phyloP scores from a whole-genome alignment of 176 grass and related monocot genomes.

The Guadua angustifolia region DNA sequence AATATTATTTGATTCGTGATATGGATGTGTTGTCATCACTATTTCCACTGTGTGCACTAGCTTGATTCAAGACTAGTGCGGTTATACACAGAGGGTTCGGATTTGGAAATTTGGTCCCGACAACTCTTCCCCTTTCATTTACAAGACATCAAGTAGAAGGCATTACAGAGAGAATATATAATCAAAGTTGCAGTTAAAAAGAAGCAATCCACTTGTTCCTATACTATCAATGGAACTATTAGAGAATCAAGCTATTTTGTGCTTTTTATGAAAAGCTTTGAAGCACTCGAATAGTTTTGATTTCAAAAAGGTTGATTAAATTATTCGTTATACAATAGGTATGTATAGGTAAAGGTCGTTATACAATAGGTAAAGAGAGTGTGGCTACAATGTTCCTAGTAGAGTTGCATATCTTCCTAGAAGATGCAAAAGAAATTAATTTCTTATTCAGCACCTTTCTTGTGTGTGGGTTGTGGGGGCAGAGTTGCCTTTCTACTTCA shows the following conservation, averaged over 20 bases:
- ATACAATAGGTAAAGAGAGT: not conserved
- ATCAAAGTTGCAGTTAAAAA: not conserved
- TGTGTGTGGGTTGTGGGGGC: not conserved
- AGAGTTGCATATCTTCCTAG: not conserved
- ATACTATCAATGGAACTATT: not conserved
- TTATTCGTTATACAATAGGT: not conserved
- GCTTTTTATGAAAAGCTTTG: not conserved
- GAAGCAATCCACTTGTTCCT: not conserved
- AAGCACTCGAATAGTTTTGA: slow-evolving; percentile 9
- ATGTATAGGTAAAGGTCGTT: not conserved
- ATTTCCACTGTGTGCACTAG: no score
- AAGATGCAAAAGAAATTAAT: not conserved
- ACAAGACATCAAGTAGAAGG: slow-evolving; percentile 20
- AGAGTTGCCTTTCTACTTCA: not conserved
- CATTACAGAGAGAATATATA: not conserved
- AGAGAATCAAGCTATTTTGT: not conserved
- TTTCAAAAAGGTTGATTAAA: not conserved
- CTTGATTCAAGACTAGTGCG: no score
- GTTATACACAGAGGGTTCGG: no score
- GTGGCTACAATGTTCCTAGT: not conserved
- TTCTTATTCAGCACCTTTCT: not conserved
- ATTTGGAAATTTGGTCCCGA: no score
- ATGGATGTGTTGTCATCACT: no score
- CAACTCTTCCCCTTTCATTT: not conserved
- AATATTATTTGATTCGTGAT: no score